phyloP scores from a whole-genome alignment of 2,329 filamentous ascomycete species.

The Aureobasidium subglaciale region DNA sequence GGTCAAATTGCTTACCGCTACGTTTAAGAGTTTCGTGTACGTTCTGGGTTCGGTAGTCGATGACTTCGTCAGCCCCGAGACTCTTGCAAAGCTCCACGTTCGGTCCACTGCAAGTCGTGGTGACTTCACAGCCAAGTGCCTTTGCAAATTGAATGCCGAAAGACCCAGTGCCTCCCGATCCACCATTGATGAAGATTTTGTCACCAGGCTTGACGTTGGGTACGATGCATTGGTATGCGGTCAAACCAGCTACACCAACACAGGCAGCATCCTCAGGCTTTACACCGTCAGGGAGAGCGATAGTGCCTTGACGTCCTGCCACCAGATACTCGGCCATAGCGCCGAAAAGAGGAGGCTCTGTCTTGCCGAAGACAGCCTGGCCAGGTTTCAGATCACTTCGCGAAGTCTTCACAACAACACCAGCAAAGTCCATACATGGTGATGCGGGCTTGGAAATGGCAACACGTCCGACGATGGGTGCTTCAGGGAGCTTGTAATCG shows the following conservation, averaged over 20 bases:
- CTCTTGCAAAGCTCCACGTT: constrained; percentile 52
- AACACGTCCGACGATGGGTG: constrained; percentile 33
- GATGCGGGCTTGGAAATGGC: constrained; percentile 35
- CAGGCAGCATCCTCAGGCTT: constrained; percentile 30
- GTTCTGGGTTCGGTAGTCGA: constrained; percentile 51
- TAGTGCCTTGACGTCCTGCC: constrained; percentile 18
- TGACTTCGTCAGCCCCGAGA: constrained; percentile 57
- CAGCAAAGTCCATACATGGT: constrained; percentile 47
- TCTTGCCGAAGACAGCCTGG: constrained; percentile 35
- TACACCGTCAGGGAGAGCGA: constrained; percentile 30
- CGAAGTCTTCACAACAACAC: constrained; percentile 37
- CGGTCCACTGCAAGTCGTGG: constrained; percentile 49
- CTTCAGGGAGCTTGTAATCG: constrained; percentile 44
- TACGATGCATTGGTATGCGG: constrained; percentile 33
- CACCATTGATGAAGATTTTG: constrained; percentile 58
- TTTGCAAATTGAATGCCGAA: constrained; percentile 60
- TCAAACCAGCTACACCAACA: constrained; percentile 32
- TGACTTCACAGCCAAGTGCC: constrained; percentile 52
- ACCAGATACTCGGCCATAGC: constrained; percentile 33
- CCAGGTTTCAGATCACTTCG: constrained; percentile 27
- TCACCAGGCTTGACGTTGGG: constrained; percentile 36
- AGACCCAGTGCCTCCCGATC: constrained; percentile 54
- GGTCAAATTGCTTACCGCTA: constrained; percentile 42
- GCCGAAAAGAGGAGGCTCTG: constrained; percentile 28
- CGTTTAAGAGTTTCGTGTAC: constrained; percentile 41